These are phyloP conservation scores for Geotrichum restrictum DNA, from an alignment of 1,139 yeast species.

Conservation along the genomic window DNA sequence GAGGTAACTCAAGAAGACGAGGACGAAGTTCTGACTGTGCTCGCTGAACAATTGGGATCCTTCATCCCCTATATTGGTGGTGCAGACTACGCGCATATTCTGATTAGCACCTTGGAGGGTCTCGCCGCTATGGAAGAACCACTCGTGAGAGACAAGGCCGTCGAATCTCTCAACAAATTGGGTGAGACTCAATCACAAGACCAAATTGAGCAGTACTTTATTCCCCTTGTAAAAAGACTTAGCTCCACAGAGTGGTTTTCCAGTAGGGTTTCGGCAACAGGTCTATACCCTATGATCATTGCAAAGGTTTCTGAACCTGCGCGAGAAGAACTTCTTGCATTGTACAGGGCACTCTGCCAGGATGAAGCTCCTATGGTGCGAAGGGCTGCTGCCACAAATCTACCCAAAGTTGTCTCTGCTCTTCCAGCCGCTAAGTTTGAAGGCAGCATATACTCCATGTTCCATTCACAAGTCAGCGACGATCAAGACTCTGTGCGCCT, in stretches of 20 bases:
- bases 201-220: constrained; percentile 63
- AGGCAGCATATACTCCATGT: constrained; percentile 61
- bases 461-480: constrained; percentile 71
- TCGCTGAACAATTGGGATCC: constrained; percentile 84
- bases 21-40: constrained; percentile 92
- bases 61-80: constrained; percentile 91
- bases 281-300: constrained; percentile 71
- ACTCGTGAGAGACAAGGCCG: constrained; percentile 92
- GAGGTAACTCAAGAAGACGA: constrained; percentile 96
- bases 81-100: constrained; percentile 63
- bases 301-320: constrained; percentile 49
- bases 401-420: constrained; percentile 66
- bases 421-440: constrained; percentile 43
- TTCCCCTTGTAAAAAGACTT: constrained; percentile 71
- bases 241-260: constrained; percentile 94
- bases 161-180: constrained; percentile 71
- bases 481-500: constrained; percentile 94
- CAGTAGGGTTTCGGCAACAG: constrained; percentile 86
- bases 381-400: constrained; percentile 85
- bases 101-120: constrained; percentile 82
- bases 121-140: constrained; percentile 95
- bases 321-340: constrained; percentile 51
- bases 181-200: constrained; percentile 60
- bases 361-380: constrained; percentile 99
- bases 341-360: constrained; percentile 65